These are phyloP conservation scores for Quercus robur DNA, from an alignment of 306 rosid species.

Conservation along the genomic window DNA sequence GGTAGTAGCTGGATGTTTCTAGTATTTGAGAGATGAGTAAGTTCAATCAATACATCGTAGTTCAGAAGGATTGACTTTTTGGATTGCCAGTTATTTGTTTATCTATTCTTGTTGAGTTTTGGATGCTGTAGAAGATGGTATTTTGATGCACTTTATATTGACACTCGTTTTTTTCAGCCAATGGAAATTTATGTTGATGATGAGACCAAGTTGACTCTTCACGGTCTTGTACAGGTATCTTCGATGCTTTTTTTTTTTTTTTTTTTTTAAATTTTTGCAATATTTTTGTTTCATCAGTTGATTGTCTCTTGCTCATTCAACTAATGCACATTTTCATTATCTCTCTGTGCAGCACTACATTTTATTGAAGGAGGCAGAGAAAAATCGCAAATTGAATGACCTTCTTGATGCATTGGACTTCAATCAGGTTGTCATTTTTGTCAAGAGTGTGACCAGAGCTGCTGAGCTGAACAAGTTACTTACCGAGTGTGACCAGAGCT, in stretches of 20 bases:
- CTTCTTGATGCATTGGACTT: slow-evolving; percentile 65
- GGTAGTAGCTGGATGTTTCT: too few relatives aligned
- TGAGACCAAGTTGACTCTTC: slow-evolving; percentile 75
- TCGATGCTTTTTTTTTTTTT: background rate
- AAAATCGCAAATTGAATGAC: slow-evolving; percentile 67
- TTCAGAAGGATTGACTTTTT: background rate
- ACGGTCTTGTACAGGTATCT: slow-evolving; percentile 68
- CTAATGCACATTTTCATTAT: background rate
- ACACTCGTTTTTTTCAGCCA: slow-evolving; percentile 46
- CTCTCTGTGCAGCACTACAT: slow-evolving; percentile 53
- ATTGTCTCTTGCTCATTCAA: background rate
- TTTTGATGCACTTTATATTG: background rate
- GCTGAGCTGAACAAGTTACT: slow-evolving; percentile 72
- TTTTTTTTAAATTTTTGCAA: too few relatives aligned
- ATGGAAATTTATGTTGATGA: slow-evolving; percentile 75
- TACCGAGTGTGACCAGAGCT: slow-evolving; percentile 47
- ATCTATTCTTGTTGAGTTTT: background rate
- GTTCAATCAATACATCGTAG: background rate
- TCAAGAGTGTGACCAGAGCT: slow-evolving; percentile 63
- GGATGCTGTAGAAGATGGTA: background rate
- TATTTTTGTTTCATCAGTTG: background rate
- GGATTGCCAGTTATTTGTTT: background rate
- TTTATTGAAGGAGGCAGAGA: slow-evolving; percentile 56
- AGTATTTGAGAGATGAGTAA: background rate
- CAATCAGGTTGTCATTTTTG: slow-evolving; percentile 74